Base-by-base conservation (phyloP, 371 early-diverging fungal genomes). In the Apophysomyces ossiformis region DNA sequence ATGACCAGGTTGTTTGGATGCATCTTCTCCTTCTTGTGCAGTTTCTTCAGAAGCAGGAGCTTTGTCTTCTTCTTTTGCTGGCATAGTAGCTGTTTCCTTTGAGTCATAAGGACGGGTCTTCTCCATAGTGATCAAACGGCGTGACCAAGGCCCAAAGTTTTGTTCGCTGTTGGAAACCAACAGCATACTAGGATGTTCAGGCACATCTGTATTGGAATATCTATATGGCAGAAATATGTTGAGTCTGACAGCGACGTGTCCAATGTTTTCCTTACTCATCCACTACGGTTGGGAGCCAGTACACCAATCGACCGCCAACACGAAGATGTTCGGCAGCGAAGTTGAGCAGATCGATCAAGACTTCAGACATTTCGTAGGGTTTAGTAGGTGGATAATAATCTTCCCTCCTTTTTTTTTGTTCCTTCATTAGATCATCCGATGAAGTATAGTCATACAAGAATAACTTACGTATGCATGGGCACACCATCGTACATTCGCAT, bases 111-210 rank as follows among this genome's bases (percentile, higher is more conserved):
- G 65, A 38, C 67, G 64, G 12, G 80, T 58, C 72, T 98, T 98
- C 72, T 96, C 96, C 95, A 98, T 94, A 0, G 96, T 95, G 35
- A 97, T 92, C 50, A 98, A 76, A 58, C 97, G 82, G n/a, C 99
- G 87, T 38, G 90, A 87, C 99, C 99, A 98, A 64, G 87, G 86
- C 2, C 95, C 95, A 83, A 97, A 97, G 64, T 86, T 87, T 73
- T 98, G 98, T 71, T 94, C 95, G 69, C 93, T 91, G 69, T 96
- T 95, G 12, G 95, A 88, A 4, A 96, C 76, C 8, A 97, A 72
- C 11, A 78, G 75, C 78, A 98, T 81, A 47, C 85, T 85, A 3
- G 94, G 95, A 69, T 97, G 99, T 11, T 77, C 68, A 9, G 98
- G 98, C 4, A 97, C 77, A 71, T 96, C 97, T 35, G 80, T 72